Conservation (phyloP, 768 basidiomycete species). For the Leccinum subgranulosum region DNA sequence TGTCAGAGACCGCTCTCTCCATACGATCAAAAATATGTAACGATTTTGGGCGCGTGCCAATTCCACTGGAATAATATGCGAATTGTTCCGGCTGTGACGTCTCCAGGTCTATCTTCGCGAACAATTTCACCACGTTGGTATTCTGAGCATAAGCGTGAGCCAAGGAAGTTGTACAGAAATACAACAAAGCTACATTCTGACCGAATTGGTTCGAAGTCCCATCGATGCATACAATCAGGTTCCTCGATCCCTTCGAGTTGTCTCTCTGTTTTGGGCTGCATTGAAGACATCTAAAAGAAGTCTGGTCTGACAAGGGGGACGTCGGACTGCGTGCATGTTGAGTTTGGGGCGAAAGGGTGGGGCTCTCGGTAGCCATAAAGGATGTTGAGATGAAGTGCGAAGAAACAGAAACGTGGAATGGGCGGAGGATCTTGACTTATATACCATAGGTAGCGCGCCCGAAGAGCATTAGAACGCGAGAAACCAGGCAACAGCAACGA, state of each 20-base stretch:
- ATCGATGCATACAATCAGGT: conserved; percentile 9
- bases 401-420: background rate
- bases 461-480: conserved; percentile 2
- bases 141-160: background rate
- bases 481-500: background rate
- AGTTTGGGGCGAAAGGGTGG: background rate
- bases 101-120: background rate
- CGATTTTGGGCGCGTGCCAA: background rate
- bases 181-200: background rate
- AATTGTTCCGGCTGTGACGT: background rate
- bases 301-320: background rate
- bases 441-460: background rate
- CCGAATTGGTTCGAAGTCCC: background rate
- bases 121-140: background rate
- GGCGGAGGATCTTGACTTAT: background rate
- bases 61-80: background rate
- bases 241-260: conserved; percentile 7
- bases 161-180: background rate
- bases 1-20: background rate
- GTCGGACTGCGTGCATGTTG: background rate
- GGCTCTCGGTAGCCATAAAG: background rate
- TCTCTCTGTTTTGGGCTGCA: conserved; percentile 10
- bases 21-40: background rate
- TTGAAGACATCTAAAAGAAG: conserved; percentile 8
- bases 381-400: background rate